Evolutionary conservation across 2,329 filamentous ascomycete species (phyloP).

Genomic region (Venturia oleaginea): DNA sequence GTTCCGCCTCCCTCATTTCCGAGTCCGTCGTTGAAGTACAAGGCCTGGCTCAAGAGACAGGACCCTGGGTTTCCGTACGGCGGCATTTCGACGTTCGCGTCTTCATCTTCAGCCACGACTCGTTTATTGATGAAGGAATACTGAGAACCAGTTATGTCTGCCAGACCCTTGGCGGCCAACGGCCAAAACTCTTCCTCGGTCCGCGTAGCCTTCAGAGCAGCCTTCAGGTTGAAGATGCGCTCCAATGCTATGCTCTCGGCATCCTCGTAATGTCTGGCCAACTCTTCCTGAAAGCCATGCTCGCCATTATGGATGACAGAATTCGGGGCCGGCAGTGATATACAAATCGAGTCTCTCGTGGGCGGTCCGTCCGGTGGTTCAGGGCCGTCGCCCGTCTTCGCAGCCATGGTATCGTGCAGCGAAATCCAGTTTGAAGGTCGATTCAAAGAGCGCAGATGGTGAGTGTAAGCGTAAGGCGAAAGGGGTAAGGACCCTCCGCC

Average conservation of each 20-base stretch:
- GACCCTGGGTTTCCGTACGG: conserved; percentile 52
- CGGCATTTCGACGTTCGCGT: conserved; percentile 50
- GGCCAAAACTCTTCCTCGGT: conserved; percentile 53
- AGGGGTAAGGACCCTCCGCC: background rate
- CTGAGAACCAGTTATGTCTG: conserved; percentile 54
- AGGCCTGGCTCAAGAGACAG: conserved; percentile 55
- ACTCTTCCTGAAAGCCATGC: conserved; percentile 31
- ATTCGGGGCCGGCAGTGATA: background rate
- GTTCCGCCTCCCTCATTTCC: conserved; percentile 44
- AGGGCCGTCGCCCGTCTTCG: background rate
- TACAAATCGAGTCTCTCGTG: conserved; percentile 3
- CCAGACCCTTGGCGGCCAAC: conserved; percentile 53
- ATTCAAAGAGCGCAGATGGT: background rate
- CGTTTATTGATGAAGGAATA: conserved; percentile 61
- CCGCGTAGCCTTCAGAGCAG: conserved; percentile 41
- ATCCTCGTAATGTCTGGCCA: conserved; percentile 18
- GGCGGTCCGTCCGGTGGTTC: background rate
- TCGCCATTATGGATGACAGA: conserved; percentile 23
- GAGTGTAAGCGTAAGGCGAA: background rate
- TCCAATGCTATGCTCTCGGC: conserved; percentile 54
- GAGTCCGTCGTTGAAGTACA: conserved; percentile 56
- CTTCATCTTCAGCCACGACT: conserved; percentile 49
- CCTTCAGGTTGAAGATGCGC: conserved; percentile 50
- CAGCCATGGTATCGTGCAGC: background rate
- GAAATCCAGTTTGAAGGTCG: background rate